Conservation (phyloP, 148 eudicot genomes). For the Rheum nobile region DNA sequence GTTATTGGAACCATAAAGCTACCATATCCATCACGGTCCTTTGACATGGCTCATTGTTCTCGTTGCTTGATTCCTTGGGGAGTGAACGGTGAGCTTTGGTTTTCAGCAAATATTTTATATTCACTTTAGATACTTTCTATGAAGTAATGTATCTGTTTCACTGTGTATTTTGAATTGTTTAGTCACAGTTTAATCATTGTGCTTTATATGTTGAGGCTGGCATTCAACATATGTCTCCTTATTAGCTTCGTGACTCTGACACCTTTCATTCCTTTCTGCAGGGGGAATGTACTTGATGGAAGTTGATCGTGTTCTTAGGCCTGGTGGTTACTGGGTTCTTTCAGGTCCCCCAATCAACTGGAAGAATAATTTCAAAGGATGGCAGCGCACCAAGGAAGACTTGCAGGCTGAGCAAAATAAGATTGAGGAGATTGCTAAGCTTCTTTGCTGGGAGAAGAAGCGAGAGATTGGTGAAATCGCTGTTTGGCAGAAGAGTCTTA, state of each 20-base stretch:
- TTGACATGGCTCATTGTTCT: constrained; percentile 79
- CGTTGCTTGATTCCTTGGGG: constrained; percentile 78
- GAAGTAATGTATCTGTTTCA: not conserved
- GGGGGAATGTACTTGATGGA: constrained; percentile 91
- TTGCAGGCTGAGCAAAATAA: constrained; percentile 73
- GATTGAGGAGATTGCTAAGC: constrained; percentile 77
- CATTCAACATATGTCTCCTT: not conserved
- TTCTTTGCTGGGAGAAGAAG: constrained; percentile 88
- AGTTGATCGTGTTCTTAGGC: constrained; percentile 93
- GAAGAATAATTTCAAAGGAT: constrained; percentile 57
- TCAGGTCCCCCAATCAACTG: constrained; percentile 97
- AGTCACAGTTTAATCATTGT: not conserved
- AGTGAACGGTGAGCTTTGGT: constrained; percentile 32
- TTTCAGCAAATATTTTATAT: not conserved
- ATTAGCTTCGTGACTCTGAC: not conserved
- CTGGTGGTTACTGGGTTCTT: constrained; percentile 98
- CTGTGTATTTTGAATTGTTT: not conserved
- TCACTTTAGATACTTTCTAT: not conserved
- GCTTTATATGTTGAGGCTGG: not conserved
- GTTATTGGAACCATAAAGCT: constrained; percentile 59
- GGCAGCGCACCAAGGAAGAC: constrained; percentile 83
- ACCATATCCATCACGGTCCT: constrained; percentile 66
- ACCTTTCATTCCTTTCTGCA: constrained; percentile 16
- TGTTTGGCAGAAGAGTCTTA: constrained; percentile 61
- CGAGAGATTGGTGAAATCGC: constrained; percentile 80